Evolutionary conservation across 176 grass and related monocot species (phyloP).

Genomic region (Oryza australiensis): DNA sequence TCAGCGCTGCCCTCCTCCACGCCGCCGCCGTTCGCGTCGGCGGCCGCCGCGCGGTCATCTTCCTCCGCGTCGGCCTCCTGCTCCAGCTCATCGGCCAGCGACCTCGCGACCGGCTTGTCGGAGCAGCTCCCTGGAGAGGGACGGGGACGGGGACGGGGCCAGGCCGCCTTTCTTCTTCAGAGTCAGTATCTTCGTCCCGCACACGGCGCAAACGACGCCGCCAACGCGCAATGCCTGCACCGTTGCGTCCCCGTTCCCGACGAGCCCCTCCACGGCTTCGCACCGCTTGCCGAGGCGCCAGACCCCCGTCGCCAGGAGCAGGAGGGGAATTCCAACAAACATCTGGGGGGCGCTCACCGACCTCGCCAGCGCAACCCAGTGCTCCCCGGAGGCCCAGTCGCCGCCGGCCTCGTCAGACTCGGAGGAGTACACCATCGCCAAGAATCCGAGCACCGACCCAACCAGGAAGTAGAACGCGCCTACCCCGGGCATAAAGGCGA

Average conservation of each 20-base stretch:
- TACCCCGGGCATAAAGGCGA: conserved; percentile 9
- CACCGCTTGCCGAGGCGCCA: conserved; percentile 51
- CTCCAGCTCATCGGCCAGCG: conserved; percentile 40
- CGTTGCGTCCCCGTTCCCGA: conserved; percentile 27
- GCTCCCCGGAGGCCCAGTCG: conserved; percentile 33
- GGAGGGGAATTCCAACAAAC: conserved; percentile 20
- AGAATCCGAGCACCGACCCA: conserved; percentile 46
- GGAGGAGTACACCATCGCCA: conserved; percentile 45
- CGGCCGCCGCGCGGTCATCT: conserved; percentile 1
- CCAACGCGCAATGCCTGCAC: conserved; percentile 29
- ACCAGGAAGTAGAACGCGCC: conserved; percentile 47
- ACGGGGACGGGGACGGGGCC: background rate
- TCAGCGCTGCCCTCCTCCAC: conserved; percentile 35
- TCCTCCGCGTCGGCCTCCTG: conserved; percentile 27
- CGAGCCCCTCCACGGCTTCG: conserved; percentile 45
- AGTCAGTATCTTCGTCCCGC: conserved; percentile 50
- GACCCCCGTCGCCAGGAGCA: conserved; percentile 36
- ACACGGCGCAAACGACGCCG: conserved; percentile 53
- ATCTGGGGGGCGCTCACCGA: conserved; percentile 22
- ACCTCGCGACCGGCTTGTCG: conserved; percentile 26
- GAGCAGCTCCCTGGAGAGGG: background rate
- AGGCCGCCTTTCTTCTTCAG: conserved; percentile 38
- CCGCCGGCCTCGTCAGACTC: conserved; percentile 1
- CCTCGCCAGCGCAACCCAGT: conserved; percentile 14
- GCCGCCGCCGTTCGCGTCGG: conserved; percentile 22